phyloP scores from a whole-genome alignment of 1,284 basidiomycete genomes.

The Prillingera fragicola region DNA sequence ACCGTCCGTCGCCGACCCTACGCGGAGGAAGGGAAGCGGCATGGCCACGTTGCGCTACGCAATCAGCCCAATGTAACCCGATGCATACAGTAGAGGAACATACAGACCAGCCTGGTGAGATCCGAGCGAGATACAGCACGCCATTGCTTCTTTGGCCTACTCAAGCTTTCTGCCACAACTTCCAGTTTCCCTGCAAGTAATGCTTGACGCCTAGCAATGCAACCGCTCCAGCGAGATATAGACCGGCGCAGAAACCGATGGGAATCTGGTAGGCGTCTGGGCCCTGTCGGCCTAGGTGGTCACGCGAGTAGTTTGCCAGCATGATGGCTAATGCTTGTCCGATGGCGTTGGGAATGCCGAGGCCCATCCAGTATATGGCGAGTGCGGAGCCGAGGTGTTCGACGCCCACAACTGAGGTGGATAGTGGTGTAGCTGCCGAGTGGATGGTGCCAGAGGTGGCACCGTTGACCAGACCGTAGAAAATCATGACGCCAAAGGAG shows the following conservation, averaged over 20 bases:
- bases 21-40: too few species aligned
- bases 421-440: constrained; percentile 41
- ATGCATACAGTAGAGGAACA: too few species aligned
- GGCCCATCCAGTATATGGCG: constrained; percentile 46
- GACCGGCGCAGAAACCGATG: constrained; percentile 48
- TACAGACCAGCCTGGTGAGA: too few species aligned
- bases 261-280: constrained; percentile 43
- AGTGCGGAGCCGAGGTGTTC: constrained; percentile 46
- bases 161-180: constrained; percentile 14
- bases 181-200: constrained; percentile 39
- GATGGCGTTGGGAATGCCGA: constrained; percentile 41
- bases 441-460: constrained; percentile 48
- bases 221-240: constrained; percentile 33
- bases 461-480: constrained; percentile 48
- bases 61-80: too few species aligned
- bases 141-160: too few species aligned
- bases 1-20: too few species aligned
- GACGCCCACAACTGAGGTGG: constrained; percentile 46
- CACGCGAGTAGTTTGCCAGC: constrained; percentile 42
- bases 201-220: constrained; percentile 41
- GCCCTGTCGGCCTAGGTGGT: constrained; percentile 33
- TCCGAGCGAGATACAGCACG: too few species aligned
- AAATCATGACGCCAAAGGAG: constrained; percentile 44
- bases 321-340: constrained; percentile 48
- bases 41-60: too few species aligned